phyloP scores from a whole-genome alignment of 176 grass and related monocot genomes.

The Lolium multiflorum region DNA sequence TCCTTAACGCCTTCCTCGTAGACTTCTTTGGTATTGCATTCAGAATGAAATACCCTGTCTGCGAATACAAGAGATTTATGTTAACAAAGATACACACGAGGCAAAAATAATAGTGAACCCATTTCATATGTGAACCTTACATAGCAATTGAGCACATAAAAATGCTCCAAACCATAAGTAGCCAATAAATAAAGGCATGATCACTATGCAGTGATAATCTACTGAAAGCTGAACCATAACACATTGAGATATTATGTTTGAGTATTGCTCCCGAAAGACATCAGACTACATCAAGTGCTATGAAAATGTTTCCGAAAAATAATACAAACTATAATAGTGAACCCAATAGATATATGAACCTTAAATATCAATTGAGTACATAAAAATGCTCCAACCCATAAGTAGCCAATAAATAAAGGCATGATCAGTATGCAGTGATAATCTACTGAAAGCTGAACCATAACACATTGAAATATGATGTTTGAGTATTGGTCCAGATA shows the following conservation, averaged over 20 bases:
- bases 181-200: background rate
- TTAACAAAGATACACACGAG: slow-evolving; percentile 11
- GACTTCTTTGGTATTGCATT: slow-evolving; percentile 80
- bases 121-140: slow-evolving; percentile 39
- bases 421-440: slow-evolving; percentile 1
- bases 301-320: background rate
- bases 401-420: background rate
- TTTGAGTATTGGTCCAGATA: background rate
- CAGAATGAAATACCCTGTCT: slow-evolving; percentile 92
- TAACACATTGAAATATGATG: background rate
- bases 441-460: background rate
- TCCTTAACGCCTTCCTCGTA: slow-evolving; percentile 90
- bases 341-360: no score
- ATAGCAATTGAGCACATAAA: background rate
- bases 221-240: background rate
- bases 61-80: slow-evolving; percentile 31
- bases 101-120: slow-evolving; percentile 33
- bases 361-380: background rate
- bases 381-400: background rate
- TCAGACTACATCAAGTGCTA: background rate
- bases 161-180: background rate
- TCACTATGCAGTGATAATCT: slow-evolving; percentile 2
- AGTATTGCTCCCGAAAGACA: background rate
- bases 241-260: background rate
- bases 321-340: background rate